Percentiles rank a stretch among this genome's conserved stretches.
phyloP scores from a whole-genome alignment of 306 rosid species.

The Phaseolus lunatus region DNA sequence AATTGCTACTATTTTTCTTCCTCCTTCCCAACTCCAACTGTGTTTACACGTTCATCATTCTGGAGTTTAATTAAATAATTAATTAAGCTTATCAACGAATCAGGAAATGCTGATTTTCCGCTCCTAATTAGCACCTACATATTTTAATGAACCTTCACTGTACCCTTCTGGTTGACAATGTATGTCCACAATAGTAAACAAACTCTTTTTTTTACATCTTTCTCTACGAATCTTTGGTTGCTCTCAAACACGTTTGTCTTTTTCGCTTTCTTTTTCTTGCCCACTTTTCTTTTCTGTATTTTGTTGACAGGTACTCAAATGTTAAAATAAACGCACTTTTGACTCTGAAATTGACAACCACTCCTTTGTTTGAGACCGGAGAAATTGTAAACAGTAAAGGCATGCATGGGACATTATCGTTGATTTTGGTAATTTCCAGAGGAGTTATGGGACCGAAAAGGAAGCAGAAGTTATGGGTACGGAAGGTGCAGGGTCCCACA shows the following conservation, averaged over 20 bases:
- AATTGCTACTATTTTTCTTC: neutral
- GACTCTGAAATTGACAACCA: neutral
- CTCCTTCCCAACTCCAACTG: neutral
- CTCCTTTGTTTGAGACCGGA: neutral
- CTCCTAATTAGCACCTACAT: neutral
- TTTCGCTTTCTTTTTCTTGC: neutral
- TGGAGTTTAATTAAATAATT: neutral
- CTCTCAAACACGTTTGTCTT: slow-evolving; percentile 8
- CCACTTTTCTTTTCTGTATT: slow-evolving; percentile 5
- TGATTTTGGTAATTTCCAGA: neutral
- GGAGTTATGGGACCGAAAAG: neutral
- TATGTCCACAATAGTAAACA: neutral
- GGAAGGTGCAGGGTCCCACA: slow-evolving; percentile 19
- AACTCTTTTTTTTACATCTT: neutral
- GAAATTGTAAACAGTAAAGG: neutral
- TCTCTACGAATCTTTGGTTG: neutral
- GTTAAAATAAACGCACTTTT: neutral
- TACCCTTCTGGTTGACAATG: neutral
- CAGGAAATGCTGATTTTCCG: slow-evolving; percentile 9
- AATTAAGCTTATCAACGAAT: slow-evolving; percentile 18
- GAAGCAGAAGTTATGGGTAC: neutral
- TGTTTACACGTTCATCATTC: slow-evolving; percentile 17
- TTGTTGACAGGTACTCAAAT: neutral
- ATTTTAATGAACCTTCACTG: slow-evolving; percentile 2
- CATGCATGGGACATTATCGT: neutral